Evolutionary conservation across 164 flowering plant species (phyloP).

Genomic region (Annona squamosa): DNA sequence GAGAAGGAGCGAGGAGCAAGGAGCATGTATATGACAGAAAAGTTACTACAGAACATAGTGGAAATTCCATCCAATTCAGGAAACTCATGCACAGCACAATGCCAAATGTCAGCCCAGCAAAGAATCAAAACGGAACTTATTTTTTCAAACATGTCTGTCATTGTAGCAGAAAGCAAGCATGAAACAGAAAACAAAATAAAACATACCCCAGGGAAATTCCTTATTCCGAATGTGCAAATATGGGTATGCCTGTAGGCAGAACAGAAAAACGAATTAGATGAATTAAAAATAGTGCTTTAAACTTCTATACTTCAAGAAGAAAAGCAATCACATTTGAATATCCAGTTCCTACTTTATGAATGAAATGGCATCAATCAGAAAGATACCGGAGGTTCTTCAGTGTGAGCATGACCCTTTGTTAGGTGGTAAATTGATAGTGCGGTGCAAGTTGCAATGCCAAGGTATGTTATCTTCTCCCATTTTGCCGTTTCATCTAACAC

Average conservation of each 20-base stretch:
- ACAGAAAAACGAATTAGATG: background rate
- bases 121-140: background rate
- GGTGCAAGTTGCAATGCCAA: conserved; percentile 55
- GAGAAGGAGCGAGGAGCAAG: too few relatives aligned
- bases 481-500: conserved; percentile 62
- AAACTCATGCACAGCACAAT: too few relatives aligned
- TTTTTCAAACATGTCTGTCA: background rate
- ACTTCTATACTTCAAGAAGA: background rate
- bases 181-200: background rate
- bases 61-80: too few relatives aligned
- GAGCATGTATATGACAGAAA: too few relatives aligned
- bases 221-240: conserved; percentile 86
- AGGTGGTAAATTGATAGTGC: conserved; percentile 37
- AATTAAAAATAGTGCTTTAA: background rate
- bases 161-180: background rate
- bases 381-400: conserved; percentile 69
- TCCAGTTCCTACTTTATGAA: background rate
- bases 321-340: background rate
- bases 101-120: too few relatives aligned
- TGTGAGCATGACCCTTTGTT: conserved; percentile 76
- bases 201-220: conserved; percentile 98
- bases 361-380: background rate
- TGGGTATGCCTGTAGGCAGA: conserved; percentile 49
- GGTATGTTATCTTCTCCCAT: conserved; percentile 87
- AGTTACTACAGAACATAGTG: too few relatives aligned